Evolutionary conservation across 2,329 filamentous ascomycete species (phyloP).

Genomic region (Epichloe sylvatica): DNA sequence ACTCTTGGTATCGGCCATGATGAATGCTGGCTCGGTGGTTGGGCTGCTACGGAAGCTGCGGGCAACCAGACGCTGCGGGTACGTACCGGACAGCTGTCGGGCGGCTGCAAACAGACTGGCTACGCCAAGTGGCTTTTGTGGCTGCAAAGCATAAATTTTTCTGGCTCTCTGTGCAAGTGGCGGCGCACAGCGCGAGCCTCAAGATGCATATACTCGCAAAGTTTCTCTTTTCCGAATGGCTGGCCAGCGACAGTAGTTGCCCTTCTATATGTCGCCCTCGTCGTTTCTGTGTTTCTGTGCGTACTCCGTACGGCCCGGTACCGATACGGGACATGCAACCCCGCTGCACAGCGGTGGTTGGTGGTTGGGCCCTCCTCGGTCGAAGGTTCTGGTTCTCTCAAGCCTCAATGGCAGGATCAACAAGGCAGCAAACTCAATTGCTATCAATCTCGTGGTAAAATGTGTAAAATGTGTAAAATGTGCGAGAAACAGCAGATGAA

Average conservation of each 20-base stretch:
- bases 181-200: not conserved
- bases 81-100: not conserved
- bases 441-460: not conserved
- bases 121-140: not conserved
- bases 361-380: not conserved
- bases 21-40: not conserved
- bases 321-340: not conserved
- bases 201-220: not conserved
- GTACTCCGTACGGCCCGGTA: too few relatives aligned
- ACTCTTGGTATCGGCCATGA: constrained; percentile 8
- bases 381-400: not conserved
- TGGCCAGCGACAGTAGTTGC: not conserved
- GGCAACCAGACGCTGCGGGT: not conserved
- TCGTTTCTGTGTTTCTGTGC: too few relatives aligned
- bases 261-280: not conserved
- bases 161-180: not conserved
- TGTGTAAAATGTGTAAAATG: too few relatives aligned
- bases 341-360: not conserved
- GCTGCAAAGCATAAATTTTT: not conserved
- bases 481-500: not conserved
- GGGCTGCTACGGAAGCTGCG: not conserved
- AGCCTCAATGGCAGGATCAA: too few relatives aligned
- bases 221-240: not conserved
- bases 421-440: too few relatives aligned
- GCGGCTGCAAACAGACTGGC: not conserved